Conservation (phyloP, 441 rosid species). For the Populus hybrid region DNA sequence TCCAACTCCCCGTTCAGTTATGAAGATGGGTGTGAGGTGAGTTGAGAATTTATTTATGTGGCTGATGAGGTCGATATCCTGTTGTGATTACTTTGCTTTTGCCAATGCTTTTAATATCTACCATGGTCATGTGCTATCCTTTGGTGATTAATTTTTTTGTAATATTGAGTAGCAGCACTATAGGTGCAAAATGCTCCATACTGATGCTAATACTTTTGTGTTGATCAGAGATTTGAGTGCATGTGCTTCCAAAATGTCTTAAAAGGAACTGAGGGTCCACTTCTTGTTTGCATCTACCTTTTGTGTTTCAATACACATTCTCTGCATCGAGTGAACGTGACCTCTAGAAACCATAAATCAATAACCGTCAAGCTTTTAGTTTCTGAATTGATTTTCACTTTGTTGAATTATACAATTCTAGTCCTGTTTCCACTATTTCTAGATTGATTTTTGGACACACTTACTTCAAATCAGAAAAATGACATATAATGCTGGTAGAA, state of each 20-base stretch:
- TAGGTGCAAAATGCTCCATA: not conserved
- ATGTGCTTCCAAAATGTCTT: not conserved
- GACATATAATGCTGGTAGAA: not conserved
- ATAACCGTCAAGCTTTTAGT: not conserved
- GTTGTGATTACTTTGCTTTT: not conserved
- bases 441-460: not conserved
- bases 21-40: conserved; percentile 86
- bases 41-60: conserved; percentile 17
- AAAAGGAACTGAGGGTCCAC: not conserved
- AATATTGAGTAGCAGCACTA: not conserved
- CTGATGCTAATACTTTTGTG: not conserved
- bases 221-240: not conserved
- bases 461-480: not conserved
- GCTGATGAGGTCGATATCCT: not conserved
- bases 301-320: not conserved
- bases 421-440: not conserved
- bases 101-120: not conserved
- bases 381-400: not conserved
- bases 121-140: not conserved
- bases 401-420: not conserved
- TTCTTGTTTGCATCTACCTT: not conserved
- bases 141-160: not conserved
- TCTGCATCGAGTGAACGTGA: not conserved
- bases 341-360: too few relatives aligned
- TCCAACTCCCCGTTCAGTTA: conserved; percentile 83